These are phyloP conservation scores for Rosellinia necatrix DNA, from an alignment of 2,329 filamentous ascomycete species.

Conservation along the genomic window DNA sequence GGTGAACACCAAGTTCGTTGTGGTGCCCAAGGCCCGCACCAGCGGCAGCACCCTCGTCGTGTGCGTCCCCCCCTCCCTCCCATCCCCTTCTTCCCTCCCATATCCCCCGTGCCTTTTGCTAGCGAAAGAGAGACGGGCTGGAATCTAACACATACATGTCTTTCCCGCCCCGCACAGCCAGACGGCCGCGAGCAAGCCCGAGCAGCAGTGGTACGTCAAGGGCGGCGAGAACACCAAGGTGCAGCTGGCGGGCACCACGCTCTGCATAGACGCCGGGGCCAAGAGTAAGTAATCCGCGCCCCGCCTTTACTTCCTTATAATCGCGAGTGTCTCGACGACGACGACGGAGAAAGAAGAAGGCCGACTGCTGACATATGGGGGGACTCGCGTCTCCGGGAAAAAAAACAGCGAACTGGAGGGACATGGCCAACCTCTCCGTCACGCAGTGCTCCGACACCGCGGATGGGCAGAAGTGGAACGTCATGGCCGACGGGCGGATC, in stretches of 20 bases:
- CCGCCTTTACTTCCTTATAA: neutral
- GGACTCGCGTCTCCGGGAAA: neutral
- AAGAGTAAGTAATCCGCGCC: slow-evolving; percentile 32
- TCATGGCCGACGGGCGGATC: slow-evolving; percentile 47
- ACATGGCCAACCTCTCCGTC: slow-evolving; percentile 46
- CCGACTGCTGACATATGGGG: neutral
- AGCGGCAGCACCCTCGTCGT: slow-evolving; percentile 44
- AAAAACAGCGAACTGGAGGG: slow-evolving; percentile 46
- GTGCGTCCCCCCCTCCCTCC: slow-evolving; percentile 32
- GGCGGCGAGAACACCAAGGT: slow-evolving; percentile 41
- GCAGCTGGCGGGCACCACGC: slow-evolving; percentile 44
- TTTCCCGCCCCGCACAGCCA: slow-evolving; percentile 33
- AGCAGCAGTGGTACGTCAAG: slow-evolving; percentile 49
- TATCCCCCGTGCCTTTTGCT: no score
- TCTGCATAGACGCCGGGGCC: slow-evolving; percentile 48
- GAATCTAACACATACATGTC: slow-evolving; percentile 3
- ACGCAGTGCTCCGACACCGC: slow-evolving; percentile 42
- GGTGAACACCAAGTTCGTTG: slow-evolving; percentile 47
- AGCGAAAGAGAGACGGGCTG: no score
- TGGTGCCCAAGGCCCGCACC: slow-evolving; percentile 41
- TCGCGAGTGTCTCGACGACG: neutral
- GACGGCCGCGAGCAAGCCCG: slow-evolving; percentile 40
- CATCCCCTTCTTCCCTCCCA: neutral
- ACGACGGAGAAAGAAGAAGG: neutral
- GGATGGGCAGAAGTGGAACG: slow-evolving; percentile 44